A percentile compares a stretch with the other conserved stretches of the same genome.
phyloP scores from a whole-genome alignment of 805 yeast genomes.

The Metschnikowia drakensbergensis region DNA sequence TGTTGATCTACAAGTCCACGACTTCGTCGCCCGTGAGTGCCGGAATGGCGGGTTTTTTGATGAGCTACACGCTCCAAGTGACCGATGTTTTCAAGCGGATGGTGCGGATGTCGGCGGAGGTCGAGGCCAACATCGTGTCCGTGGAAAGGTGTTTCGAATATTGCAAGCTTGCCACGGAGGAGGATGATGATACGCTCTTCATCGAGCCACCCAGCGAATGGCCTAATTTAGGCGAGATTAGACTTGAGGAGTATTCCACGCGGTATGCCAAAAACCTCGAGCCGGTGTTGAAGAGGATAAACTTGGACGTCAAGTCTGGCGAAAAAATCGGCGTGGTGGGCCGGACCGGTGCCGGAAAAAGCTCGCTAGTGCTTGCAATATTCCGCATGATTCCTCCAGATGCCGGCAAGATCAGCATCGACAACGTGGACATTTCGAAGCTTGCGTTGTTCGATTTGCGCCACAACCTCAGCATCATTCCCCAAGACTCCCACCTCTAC shows the following conservation, averaged over 20 bases:
- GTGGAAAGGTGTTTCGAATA: conserved; percentile 68
- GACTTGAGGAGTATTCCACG: conserved; percentile 57
- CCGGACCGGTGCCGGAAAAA: conserved; percentile 60
- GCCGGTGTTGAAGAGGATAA: conserved; percentile 67
- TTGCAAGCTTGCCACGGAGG: conserved; percentile 44
- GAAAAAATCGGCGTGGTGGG: conserved; percentile 97
- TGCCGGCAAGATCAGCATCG: conserved; percentile 20
- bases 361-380: conserved; percentile 24
- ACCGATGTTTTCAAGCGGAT: conserved; percentile 52
- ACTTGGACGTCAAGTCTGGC: conserved; percentile 57
- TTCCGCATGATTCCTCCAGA: conserved; percentile 23
- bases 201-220: conserved; percentile 9
- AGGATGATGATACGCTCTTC: conserved; percentile 7
- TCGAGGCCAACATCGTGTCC: conserved; percentile 60
- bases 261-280: conserved; percentile 81
- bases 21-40: conserved; percentile 43
- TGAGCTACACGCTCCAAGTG: conserved; percentile 60
- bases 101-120: conserved; percentile 59
- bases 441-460: conserved; percentile 21
- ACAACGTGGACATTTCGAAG: conserved; percentile 16
- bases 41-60: conserved; percentile 60
- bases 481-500: conserved; percentile 26
- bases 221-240: conserved; percentile 13
- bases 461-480: conserved; percentile 24
- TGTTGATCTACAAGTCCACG: conserved; percentile 40